These are phyloP conservation scores for Cunninghamia lanceolata DNA, from an alignment of 75 land plant species.

Conservation along the genomic window DNA sequence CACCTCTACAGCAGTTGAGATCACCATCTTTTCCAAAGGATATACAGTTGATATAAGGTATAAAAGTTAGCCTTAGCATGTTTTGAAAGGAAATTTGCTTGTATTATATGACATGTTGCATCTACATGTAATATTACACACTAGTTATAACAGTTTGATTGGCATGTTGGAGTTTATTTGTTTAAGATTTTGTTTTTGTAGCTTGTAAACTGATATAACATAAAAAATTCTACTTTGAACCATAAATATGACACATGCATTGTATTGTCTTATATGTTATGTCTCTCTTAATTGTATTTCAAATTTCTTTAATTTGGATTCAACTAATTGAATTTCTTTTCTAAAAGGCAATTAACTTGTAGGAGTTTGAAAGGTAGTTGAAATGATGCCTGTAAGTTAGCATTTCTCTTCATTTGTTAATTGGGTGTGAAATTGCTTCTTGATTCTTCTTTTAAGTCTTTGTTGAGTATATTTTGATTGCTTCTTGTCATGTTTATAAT, in stretches of 20 bases:
- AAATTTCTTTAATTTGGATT: background rate
- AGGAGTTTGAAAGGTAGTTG: slow-evolving; percentile 80
- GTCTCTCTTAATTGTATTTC: background rate
- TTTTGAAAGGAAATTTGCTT: background rate
- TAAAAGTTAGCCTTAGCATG: background rate
- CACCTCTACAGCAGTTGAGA: too few species aligned
- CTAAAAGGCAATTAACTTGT: slow-evolving; percentile 84
- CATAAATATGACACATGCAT: background rate
- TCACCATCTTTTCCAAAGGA: too few species aligned
- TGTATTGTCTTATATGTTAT: background rate
- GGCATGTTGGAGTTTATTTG: background rate
- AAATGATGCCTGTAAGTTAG: slow-evolving; percentile 84
- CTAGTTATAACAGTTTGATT: background rate
- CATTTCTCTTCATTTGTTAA: background rate
- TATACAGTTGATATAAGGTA: background rate
- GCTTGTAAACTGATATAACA: background rate
- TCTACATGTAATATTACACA: background rate
- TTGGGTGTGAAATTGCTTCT: background rate
- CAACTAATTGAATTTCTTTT: background rate
- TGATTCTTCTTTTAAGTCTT: background rate
- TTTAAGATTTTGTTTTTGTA: background rate
- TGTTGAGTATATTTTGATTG: background rate
- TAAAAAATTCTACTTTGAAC: background rate
- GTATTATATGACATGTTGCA: background rate
- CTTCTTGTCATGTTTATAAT: background rate